Evolutionary conservation across 768 basidiomycete genomes (phyloP), one percentile per base, ranked within the genome.

Genomic region (Russula foetens): DNA sequence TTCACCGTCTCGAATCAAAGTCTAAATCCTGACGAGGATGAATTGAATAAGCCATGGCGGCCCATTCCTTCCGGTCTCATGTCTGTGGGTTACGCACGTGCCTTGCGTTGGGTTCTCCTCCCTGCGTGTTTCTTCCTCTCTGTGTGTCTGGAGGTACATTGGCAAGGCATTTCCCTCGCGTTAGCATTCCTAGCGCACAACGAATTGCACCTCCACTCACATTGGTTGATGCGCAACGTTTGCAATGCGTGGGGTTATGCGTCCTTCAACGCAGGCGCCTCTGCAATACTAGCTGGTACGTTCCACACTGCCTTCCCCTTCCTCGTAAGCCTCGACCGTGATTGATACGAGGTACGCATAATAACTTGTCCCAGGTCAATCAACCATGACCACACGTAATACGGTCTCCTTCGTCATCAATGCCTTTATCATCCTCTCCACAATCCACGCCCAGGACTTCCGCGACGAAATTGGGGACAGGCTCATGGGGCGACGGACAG

Each of bases 391-490:
- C 23, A 39, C 63, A 5, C 53, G 54, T n/a, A 45, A 28, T 24
- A 39, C 33, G 6, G 39, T 53, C 33, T 57, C 63, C 38, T 60
- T 74, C 39, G 44, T 60, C 35, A 56, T 69, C 9, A 76, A 73
- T 48, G 61, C 68, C 0, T 53, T 68, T 11, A 69, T 75, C 15
- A 68, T 75, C 8, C 53, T 71, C 44, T 73, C 72, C 8, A 77
- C 76, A 2, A 73, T 75, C 12, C 74, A 76, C 35, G 71, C 72
- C 0, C 71, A 74, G 58, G 74, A 75, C 45, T 75, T 75, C 56
- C 62, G 66, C 2, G 74, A 75, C 29, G 67, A 66, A 21, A 64
- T 67, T 11, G 74, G 74, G 4, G 74, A 75, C 52, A 59, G 56
- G 24, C 60, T 43, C 26, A 60, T 67, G 15, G 73, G 74, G 9